Percentiles rank a stretch among this genome's conserved stretches.
phyloP scores from a whole-genome alignment of 495 filamentous ascomycete species.

The Penicillium lividum region DNA sequence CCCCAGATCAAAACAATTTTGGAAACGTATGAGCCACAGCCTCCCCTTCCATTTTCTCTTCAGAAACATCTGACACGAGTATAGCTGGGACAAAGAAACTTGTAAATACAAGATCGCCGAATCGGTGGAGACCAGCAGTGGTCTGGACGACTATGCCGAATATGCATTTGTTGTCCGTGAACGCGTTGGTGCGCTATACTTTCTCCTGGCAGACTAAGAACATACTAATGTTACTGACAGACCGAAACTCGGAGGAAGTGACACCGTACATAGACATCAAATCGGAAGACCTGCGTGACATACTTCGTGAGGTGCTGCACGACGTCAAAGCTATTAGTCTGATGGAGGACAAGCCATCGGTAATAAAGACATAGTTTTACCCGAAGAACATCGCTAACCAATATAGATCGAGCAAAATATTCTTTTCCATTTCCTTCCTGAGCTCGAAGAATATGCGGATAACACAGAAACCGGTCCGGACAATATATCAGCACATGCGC shows the following conservation, averaged over 20 bases:
- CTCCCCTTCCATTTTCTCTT: constrained; percentile 12
- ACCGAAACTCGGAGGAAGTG: constrained; percentile 26
- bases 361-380: constrained; percentile 19
- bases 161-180: constrained; percentile 30
- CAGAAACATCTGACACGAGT: constrained; percentile 15
- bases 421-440: constrained; percentile 36
- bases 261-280: constrained; percentile 30
- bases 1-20: constrained; percentile 22
- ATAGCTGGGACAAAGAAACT: constrained; percentile 30
- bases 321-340: constrained; percentile 35
- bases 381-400: constrained; percentile 16
- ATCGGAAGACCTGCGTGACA: constrained; percentile 33
- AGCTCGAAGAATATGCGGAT: constrained; percentile 26
- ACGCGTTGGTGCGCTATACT: constrained; percentile 24
- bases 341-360: constrained; percentile 26
- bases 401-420: constrained; percentile 33
- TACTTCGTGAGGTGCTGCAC: constrained; percentile 29
- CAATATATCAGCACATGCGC: constrained; percentile 6
- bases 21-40: constrained; percentile 23
- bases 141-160: constrained; percentile 23
- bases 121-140: constrained; percentile 16
- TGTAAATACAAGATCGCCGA: constrained; percentile 29
- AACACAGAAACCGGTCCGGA: constrained; percentile 13
- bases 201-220: constrained; percentile 8
- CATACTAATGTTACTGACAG: constrained; percentile 18